Base-by-base conservation (phyloP, 1,284 basidiomycete genomes). In the Ustilago lituana region DNA sequence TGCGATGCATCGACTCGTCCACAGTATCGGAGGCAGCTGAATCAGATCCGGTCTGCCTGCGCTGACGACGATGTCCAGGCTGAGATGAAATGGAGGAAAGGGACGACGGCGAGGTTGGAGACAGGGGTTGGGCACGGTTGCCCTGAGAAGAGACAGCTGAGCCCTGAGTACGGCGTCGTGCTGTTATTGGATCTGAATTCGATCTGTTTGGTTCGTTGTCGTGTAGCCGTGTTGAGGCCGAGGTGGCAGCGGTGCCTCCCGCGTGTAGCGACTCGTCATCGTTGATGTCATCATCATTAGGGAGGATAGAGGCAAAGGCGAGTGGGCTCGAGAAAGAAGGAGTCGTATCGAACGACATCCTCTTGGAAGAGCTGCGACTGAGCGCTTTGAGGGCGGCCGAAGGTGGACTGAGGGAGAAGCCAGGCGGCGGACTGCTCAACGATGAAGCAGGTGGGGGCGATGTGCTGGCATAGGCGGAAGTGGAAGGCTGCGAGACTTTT, bases 241-340 rank as follows among this genome's bases (percentile, higher is more conserved):
- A 52, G 5, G 40, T 22, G 31, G 43, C 27, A 19, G 38, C 31
- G 1, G 36, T 11, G 6, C n/a, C 51, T 9, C 46, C 37, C 3
- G 54, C 38, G 37, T 65, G 54, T 45, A 58, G 55, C 12, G 47
- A 41, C 14, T 58, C 55, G 20, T 65, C 62, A 22, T 71, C 57
- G 31, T 58, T 50, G 32, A 40, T n/a, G 27, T 68, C 64, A 17
- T 66, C 60, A 14, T 80, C 79, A n/a, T 64, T 58, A 7, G 78
- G 73, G 12, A 81, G 51, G 35, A 67, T 73, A 12, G 74, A 72
- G 11, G 76, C 73, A 38, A 77, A 70, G 8, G 79, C 79, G 35
- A 81, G 73, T 24, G 79, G 79, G 32, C 79, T 81, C 15, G 78
- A 79, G 24, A 79, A 80, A 41, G 77, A 79, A 2, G 79, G 79